Conservation (phyloP, 768 basidiomycete species). For the Vishniacozyma victoriae region DNA sequence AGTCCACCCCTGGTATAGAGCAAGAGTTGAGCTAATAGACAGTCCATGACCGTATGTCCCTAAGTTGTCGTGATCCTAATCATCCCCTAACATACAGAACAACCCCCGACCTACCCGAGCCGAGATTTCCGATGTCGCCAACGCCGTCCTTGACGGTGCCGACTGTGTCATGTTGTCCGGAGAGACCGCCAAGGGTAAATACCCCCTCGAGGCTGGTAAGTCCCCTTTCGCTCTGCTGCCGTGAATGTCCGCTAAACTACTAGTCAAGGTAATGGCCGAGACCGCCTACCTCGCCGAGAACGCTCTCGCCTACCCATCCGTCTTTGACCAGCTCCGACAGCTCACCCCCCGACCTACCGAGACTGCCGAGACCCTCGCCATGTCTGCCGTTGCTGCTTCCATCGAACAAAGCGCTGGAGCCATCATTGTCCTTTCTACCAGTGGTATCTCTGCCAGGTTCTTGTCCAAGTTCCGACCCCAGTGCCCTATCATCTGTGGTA, state of each 20-base stretch:
- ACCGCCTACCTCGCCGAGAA: conserved; percentile 94
- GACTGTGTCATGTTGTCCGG: conserved; percentile 99
- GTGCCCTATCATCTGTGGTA: conserved; percentile 91
- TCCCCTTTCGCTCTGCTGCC: conserved; percentile 1
- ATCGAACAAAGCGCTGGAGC: conserved; percentile 91
- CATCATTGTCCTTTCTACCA: conserved; percentile 89
- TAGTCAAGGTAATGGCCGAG: conserved; percentile 99
- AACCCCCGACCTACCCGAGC: conserved; percentile 98
- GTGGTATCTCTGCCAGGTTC: conserved; percentile 90
- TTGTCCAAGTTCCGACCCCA: conserved; percentile 92
- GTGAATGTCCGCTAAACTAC: not conserved
- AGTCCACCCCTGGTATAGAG: conserved; percentile 54
- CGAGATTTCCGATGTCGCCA: conserved; percentile 94
- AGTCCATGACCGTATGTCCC: conserved; percentile 13
- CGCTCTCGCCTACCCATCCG: conserved; percentile 87
- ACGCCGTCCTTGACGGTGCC: conserved; percentile 95
- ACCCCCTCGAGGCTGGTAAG: conserved; percentile 89
- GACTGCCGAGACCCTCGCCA: conserved; percentile 90
- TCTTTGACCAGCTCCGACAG: conserved; percentile 79
- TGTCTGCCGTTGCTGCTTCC: conserved; percentile 92
- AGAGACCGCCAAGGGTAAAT: conserved; percentile 95
- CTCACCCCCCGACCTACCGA: conserved; percentile 81
- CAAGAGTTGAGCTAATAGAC: conserved; percentile 78
- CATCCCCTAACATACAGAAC: conserved; percentile 54
- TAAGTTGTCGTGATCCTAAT: conserved; percentile 8